Evolutionary conservation across 2,329 filamentous ascomycete genomes (phyloP), one percentile per base, ranked within the genome.

Genomic region (Albifimbria verrucaria): DNA sequence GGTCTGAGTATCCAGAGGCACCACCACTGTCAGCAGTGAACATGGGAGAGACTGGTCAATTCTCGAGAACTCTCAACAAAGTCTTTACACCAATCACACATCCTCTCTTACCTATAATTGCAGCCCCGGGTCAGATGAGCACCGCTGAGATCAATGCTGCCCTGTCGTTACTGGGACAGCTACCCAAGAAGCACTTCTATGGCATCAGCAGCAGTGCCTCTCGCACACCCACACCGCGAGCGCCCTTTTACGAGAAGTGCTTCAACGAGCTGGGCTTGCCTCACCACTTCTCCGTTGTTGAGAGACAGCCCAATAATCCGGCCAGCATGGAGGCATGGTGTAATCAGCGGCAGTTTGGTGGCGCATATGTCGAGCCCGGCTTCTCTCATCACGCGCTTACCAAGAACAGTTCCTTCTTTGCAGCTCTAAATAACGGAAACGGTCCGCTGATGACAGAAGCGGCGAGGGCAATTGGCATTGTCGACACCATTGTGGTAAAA

Each of bases 51-150:
- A 83, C 85, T n/a, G 91, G 91, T 11, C 90, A 95, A 65, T 82
- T 95, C 48, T 94, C 90, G 1, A 82, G 91, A 62, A 89, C 89
- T 0, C 76, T 94, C 53, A 95, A 95, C 71, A 90, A 88, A 52
- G 87, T 93, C 56, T 93, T 95, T 68, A 92, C 90, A 0, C 90
- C 90, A 23, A 92, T 95, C 65, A 95, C 91, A 0, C 90, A 96
- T 63, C 90, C 90, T 2, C 76, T 94, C 10, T 77, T 95, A 3
- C 90, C 91, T 9, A 86, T 92, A 64, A 90, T 94, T 53, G 90
- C 90, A 22, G 90, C 90, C 0, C 90, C 91, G 0, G 91, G 91
- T 9, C 91, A 95, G 69, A 77, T 96, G 73, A 92, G 88, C 59
- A 89, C 89, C 1, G 88, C 90, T 17, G 89, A 94, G 71, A 94